Conservation (phyloP, 208 protist species). For the Phytomonas sp. region DNA sequence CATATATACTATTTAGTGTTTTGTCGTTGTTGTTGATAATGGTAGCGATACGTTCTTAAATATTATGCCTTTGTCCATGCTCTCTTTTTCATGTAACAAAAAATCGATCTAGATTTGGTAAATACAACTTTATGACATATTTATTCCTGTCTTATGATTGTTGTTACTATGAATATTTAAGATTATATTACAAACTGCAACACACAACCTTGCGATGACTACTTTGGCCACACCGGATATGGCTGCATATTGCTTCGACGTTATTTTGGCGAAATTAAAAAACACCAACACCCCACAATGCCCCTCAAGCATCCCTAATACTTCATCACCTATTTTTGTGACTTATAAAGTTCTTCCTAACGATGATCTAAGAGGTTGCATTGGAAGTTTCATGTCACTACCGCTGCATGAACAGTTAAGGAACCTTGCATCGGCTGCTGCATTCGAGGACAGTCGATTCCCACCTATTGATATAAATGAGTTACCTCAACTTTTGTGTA, state of each 20-base stretch:
- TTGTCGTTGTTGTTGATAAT: background rate
- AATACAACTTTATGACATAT: background rate
- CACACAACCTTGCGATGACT: conserved; percentile 4
- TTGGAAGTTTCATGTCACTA: conserved; percentile 59
- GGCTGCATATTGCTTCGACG: conserved; percentile 80
- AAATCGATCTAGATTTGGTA: background rate
- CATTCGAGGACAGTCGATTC: conserved; percentile 76
- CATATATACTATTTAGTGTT: background rate
- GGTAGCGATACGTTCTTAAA: conserved; percentile 1
- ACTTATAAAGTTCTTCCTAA: conserved; percentile 41
- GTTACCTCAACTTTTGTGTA: conserved; percentile 56
- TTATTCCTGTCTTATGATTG: background rate
- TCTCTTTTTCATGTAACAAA: background rate
- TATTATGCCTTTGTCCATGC: background rate
- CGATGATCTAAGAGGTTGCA: conserved; percentile 75
- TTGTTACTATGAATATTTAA: background rate
- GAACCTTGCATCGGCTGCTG: conserved; percentile 54
- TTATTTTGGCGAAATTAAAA: conserved; percentile 39
- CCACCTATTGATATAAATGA: conserved; percentile 47
- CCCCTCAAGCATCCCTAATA: conserved; percentile 45
- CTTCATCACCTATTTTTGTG: conserved; percentile 69
- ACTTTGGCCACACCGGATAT: conserved; percentile 71
- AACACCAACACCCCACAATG: conserved; percentile 25
- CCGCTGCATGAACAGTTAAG: conserved; percentile 62
- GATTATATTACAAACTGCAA: conserved; percentile 5